Percentiles rank a stretch among this genome's conserved stretches.
Conservation (phyloP, 495 filamentous ascomycete species). For the Durotheca rogersii region DNA sequence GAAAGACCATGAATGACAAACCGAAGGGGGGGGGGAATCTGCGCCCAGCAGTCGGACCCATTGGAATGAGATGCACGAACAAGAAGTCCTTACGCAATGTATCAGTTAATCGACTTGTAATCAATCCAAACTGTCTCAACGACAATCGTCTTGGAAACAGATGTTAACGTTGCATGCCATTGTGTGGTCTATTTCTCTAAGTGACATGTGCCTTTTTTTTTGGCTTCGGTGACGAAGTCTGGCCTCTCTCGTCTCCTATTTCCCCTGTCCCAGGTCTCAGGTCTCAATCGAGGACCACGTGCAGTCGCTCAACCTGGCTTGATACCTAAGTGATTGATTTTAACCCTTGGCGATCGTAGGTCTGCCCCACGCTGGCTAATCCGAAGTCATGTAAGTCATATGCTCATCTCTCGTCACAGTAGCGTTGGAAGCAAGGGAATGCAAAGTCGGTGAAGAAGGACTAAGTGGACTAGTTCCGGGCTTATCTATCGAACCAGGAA, state of each 20-base stretch:
- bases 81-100: constrained; percentile 23
- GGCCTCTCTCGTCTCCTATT: background rate
- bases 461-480: constrained; percentile 4
- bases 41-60: constrained; percentile 20
- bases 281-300: background rate
- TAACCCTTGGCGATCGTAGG: constrained; percentile 15
- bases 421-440: constrained; percentile 21
- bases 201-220: no score
- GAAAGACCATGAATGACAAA: constrained; percentile 29
- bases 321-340: no score
- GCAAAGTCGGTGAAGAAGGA: constrained; percentile 23
- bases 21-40: constrained; percentile 21
- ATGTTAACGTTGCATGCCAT: no score
- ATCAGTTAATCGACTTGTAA: constrained; percentile 21
- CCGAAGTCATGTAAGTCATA: constrained; percentile 25
- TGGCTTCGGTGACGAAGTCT: no score
- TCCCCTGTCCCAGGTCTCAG: constrained; percentile 9
- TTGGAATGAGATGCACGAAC: constrained; percentile 21
- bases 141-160: constrained; percentile 11
- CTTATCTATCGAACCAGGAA: background rate
- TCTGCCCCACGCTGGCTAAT: constrained; percentile 10
- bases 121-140: constrained; percentile 10
- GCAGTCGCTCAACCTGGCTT: no score
- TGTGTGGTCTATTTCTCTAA: no score
- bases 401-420: background rate